These are phyloP conservation scores for Phanerochaete sordida DNA, from an alignment of 768 basidiomycete species.

Conservation along the genomic window DNA sequence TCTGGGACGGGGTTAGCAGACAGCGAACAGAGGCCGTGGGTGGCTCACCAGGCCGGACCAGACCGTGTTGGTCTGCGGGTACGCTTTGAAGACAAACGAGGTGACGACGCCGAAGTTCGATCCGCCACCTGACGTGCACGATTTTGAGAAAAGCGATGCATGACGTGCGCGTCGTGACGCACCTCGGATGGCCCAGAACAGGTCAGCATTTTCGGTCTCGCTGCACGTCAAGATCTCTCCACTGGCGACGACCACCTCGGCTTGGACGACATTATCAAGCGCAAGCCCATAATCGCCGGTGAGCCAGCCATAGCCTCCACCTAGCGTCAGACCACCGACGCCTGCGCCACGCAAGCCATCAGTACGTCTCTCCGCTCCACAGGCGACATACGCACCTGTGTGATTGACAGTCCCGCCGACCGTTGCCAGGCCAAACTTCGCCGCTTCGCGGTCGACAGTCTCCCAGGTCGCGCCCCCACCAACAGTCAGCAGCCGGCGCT, in stretches of 20 bases:
- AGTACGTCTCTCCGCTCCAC: too few species aligned
- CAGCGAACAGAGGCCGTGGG: neutral
- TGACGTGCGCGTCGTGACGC: neutral
- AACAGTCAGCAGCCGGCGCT: conserved; percentile 22
- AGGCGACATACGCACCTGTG: conserved; percentile 3
- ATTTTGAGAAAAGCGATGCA: neutral
- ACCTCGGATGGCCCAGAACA: conserved; percentile 29
- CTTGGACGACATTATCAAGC: conserved; percentile 10
- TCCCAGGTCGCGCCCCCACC: conserved; percentile 31
- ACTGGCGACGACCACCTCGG: conserved; percentile 6
- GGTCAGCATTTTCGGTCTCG: conserved; percentile 21
- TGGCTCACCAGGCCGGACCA: conserved; percentile 6
- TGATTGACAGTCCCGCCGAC: conserved; percentile 13
- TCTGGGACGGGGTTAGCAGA: neutral
- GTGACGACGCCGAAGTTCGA: conserved; percentile 28
- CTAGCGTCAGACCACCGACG: conserved; percentile 12
- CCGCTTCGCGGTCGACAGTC: conserved; percentile 18
- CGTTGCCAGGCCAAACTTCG: conserved; percentile 19
- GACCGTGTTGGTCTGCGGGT: conserved; percentile 2
- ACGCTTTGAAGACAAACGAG: conserved; percentile 5
- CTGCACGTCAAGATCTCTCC: conserved; percentile 19
- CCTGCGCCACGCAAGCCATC: too few species aligned
- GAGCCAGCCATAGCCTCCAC: conserved; percentile 13
- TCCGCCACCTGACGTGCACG: conserved; percentile 19
- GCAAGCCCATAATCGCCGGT: conserved; percentile 20